phyloP scores from a whole-genome alignment of 257 asterid species.

The Scutellaria barbata region DNA sequence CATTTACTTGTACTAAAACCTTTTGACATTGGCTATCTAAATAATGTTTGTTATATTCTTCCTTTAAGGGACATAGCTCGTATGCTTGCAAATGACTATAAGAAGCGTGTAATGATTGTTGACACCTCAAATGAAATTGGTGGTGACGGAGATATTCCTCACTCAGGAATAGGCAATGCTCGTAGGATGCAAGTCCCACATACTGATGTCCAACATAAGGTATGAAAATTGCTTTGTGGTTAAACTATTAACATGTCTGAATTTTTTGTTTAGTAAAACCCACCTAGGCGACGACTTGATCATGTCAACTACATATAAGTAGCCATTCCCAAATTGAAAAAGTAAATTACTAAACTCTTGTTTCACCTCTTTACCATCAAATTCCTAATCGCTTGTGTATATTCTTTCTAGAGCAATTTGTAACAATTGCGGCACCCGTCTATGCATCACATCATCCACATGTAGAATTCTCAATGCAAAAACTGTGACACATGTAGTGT shows the following conservation, averaged over 20 bases:
- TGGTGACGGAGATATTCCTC: constrained; percentile 99
- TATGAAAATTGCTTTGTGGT: constrained; percentile 37
- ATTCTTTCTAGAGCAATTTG: too few relatives aligned
- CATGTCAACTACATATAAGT: too few relatives aligned
- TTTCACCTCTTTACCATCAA: too few relatives aligned
- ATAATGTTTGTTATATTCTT: constrained; percentile 19
- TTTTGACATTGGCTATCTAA: constrained; percentile 13
- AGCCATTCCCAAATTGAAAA: too few relatives aligned
- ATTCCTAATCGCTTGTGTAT: too few relatives aligned
- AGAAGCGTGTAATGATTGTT: constrained; percentile 95
- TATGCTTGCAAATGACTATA: constrained; percentile 93
- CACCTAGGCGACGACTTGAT: too few relatives aligned
- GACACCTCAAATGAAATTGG: constrained; percentile 99
- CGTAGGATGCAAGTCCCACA: constrained; percentile 99
- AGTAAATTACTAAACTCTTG: too few relatives aligned
- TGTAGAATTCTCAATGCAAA: too few relatives aligned
- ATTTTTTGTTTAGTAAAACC: too few relatives aligned
- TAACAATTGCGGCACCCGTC: too few relatives aligned
- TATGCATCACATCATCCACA: too few relatives aligned
- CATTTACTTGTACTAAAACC: constrained; percentile 9
- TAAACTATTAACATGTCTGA: background rate
- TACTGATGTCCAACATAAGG: constrained; percentile 91
- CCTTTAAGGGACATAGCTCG: constrained; percentile 87
- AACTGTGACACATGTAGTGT: too few relatives aligned
- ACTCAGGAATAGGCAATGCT: constrained; percentile 91